Evolutionary conservation across 2,329 filamentous ascomycete species (phyloP).

Genomic region (Diaporthe vaccinii): DNA sequence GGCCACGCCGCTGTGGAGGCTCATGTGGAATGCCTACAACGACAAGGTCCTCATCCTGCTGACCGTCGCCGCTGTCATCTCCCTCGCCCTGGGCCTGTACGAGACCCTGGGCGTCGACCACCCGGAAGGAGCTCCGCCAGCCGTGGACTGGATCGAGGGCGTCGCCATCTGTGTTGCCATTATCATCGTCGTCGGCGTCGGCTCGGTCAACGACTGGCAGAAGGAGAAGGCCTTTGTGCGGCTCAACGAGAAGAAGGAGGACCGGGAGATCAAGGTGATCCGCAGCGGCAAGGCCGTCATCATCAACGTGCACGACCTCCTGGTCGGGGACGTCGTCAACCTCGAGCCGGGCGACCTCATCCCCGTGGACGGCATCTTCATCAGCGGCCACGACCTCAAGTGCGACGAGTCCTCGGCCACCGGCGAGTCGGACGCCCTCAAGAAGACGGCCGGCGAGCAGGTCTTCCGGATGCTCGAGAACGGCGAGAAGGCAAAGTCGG

Average conservation of each 20-base stretch:
- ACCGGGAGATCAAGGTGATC: slow-evolving; percentile 72
- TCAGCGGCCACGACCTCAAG: slow-evolving; percentile 73
- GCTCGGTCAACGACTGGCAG: slow-evolving; percentile 73
- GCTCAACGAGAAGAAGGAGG: slow-evolving; percentile 71
- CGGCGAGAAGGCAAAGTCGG: slow-evolving; percentile 52
- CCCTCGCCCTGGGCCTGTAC: slow-evolving; percentile 78
- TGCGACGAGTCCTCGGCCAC: slow-evolving; percentile 80
- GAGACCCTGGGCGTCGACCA: slow-evolving; percentile 68
- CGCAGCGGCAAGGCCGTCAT: slow-evolving; percentile 73
- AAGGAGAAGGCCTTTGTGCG: slow-evolving; percentile 73
- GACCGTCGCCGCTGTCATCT: slow-evolving; percentile 77
- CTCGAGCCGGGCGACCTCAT: slow-evolving; percentile 78
- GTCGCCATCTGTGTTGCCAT: slow-evolving; percentile 74
- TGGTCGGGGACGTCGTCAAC: slow-evolving; percentile 76
- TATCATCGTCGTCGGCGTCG: slow-evolving; percentile 71
- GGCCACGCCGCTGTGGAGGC: slow-evolving; percentile 67
- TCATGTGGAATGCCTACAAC: slow-evolving; percentile 79
- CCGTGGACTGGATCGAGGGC: slow-evolving; percentile 73
- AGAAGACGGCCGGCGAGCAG: slow-evolving; percentile 71
- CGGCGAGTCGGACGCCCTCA: slow-evolving; percentile 78
- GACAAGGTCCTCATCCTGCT: slow-evolving; percentile 81
- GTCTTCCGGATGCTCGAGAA: slow-evolving; percentile 68
- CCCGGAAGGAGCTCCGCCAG: slow-evolving; percentile 53
- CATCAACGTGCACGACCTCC: slow-evolving; percentile 73
- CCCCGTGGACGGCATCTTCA: slow-evolving; percentile 76